These are phyloP conservation scores for Pestalotiopsis sp. DNA, from an alignment of 2,329 filamentous ascomycete genomes.

Conservation along the genomic window DNA sequence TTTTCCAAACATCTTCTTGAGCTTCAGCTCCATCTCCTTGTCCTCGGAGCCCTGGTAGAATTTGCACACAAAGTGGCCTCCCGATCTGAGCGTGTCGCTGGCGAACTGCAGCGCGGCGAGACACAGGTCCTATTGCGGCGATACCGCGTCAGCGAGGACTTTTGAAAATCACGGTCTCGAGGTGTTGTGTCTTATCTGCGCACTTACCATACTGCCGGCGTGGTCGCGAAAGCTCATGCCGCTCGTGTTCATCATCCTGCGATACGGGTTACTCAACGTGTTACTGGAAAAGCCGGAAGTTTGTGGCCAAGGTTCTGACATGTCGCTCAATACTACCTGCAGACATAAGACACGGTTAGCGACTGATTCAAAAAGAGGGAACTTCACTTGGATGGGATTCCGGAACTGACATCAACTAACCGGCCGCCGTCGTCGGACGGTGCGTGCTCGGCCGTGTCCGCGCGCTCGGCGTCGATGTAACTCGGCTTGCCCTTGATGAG, in stretches of 20 bases:
- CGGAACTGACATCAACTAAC: conserved; percentile 69
- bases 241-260: conserved; percentile 99
- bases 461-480: conserved; percentile 69
- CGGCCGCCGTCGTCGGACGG: conserved; percentile 43
- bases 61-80: conserved; percentile 95
- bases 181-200: conserved; percentile 10
- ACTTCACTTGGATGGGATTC: not conserved
- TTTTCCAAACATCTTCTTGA: conserved; percentile 76
- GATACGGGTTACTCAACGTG: conserved; percentile 93
- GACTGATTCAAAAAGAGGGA: too few relatives aligned
- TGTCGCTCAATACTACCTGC: conserved; percentile 91
- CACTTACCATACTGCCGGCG: conserved; percentile 85
- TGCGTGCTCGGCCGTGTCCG: conserved; percentile 35
- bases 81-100: conserved; percentile 77
- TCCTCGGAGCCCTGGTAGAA: conserved; percentile 94
- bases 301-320: conserved; percentile 96
- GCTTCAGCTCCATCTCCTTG: conserved; percentile 71
- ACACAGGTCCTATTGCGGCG: conserved; percentile 75
- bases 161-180: not conserved
- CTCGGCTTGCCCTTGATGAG: conserved; percentile 49
- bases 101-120: conserved; percentile 82
- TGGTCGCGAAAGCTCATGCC: conserved; percentile 87
- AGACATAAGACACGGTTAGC: not conserved
- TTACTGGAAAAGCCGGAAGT: conserved; percentile 78
- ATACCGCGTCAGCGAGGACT: not conserved